A percentile compares a stretch with the other conserved stretches of the same genome.
These are phyloP conservation scores for Plasmodium cynomolgi DNA, from an alignment of 169 alveolate species.

Conservation along the genomic window DNA sequence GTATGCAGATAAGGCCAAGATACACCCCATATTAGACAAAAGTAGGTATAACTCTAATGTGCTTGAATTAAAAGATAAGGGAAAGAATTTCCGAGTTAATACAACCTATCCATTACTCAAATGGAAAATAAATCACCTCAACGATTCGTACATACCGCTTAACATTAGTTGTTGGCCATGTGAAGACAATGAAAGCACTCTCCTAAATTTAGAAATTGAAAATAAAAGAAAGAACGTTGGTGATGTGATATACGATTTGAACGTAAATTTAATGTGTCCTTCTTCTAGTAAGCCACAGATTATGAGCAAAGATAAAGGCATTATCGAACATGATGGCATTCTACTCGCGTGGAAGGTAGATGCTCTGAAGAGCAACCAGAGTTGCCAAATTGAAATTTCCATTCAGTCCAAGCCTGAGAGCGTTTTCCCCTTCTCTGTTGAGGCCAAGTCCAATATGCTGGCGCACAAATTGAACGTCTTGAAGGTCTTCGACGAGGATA, in stretches of 20 bases:
- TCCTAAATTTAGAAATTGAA: constrained; percentile 75
- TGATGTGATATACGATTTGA: constrained; percentile 54
- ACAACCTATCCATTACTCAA: constrained; percentile 74
- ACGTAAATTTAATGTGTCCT: constrained; percentile 75
- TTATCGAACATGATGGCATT: constrained; percentile 71
- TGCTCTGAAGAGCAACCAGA: constrained; percentile 41
- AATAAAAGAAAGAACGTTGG: constrained; percentile 37
- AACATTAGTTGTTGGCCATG: constrained; percentile 77
- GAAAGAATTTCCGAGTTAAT: constrained; percentile 34
- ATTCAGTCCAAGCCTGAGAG: constrained; percentile 68
- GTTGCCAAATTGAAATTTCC: constrained; percentile 73
- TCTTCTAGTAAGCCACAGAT: constrained; percentile 68
- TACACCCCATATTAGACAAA: constrained; percentile 74
- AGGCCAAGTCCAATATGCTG: constrained; percentile 63
- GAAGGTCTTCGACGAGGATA: constrained; percentile 65
- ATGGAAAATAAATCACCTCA: constrained; percentile 71
- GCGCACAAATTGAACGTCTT: constrained; percentile 63
- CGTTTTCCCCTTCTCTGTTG: constrained; percentile 73
- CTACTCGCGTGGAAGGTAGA: constrained; percentile 59
- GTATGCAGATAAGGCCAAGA: constrained; percentile 69
- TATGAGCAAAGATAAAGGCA: constrained; percentile 72
- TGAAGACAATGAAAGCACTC: constrained; percentile 74
- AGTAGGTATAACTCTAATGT: constrained; percentile 60
- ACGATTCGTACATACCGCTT: constrained; percentile 63
- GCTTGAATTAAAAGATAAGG: constrained; percentile 65